Conservation (phyloP, 2,329 filamentous ascomycete genomes). For the Fusarium denticulatum region DNA sequence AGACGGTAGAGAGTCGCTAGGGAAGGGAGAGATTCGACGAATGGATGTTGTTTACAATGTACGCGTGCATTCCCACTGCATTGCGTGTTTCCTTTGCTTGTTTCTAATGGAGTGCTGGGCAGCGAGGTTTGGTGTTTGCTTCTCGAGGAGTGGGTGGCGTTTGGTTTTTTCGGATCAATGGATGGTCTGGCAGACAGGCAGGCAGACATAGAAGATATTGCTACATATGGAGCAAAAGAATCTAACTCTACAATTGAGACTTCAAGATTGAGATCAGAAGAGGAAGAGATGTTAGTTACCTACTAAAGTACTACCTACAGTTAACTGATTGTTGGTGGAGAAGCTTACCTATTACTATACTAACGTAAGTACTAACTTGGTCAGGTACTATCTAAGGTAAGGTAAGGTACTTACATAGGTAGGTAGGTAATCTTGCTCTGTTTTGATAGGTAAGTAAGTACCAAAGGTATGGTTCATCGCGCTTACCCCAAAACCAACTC, state of each 20-base stretch:
- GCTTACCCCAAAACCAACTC: neutral
- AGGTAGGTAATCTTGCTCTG: neutral
- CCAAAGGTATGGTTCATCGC: neutral
- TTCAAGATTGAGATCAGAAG: neutral
- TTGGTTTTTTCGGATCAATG: neutral
- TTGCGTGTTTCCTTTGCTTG: neutral
- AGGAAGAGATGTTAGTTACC: neutral
- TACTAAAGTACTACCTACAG: neutral
- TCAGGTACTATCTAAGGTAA: neutral
- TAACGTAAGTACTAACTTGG: neutral
- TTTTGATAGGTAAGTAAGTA: neutral
- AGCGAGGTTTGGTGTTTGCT: neutral
- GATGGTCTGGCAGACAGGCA: neutral
- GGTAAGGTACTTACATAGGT: neutral
- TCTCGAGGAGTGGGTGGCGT: constrained; percentile 5
- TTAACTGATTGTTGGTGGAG: neutral
- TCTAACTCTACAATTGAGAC: neutral
- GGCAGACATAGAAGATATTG: neutral
- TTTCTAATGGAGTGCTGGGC: neutral
- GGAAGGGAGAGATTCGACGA: neutral
- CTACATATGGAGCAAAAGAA: neutral
- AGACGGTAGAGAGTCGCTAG: constrained; percentile 39
- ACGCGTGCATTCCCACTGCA: neutral
- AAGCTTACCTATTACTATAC: neutral
- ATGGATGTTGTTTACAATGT: neutral